Conservation (phyloP, 306 rosid species). For the Phaseolus lunatus region DNA sequence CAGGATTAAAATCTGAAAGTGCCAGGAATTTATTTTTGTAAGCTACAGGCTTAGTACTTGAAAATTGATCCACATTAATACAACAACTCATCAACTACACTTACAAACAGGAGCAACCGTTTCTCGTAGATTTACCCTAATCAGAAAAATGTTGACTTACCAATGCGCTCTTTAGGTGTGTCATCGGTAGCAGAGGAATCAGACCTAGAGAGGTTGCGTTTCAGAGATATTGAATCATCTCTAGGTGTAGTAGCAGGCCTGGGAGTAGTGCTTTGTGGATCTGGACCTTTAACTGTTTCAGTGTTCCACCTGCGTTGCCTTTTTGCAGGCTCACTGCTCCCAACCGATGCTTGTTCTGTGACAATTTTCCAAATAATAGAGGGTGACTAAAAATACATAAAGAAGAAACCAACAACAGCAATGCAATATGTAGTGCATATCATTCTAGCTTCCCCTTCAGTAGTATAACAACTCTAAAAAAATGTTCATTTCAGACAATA, state of each 20-base stretch:
- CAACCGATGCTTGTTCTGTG: slow-evolving; percentile 66
- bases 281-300: slow-evolving; percentile 68
- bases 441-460: not conserved
- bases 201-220: slow-evolving; percentile 71
- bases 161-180: slow-evolving; percentile 81
- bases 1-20: slow-evolving; percentile 9
- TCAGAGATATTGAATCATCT: slow-evolving; percentile 56
- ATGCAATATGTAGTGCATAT: slow-evolving; percentile 14
- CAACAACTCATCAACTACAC: not conserved
- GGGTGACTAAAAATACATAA: not conserved
- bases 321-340: slow-evolving; percentile 78
- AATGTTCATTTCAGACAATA: not conserved
- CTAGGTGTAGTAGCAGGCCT: slow-evolving; percentile 65
- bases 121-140: slow-evolving; percentile 10
- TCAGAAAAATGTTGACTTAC: slow-evolving; percentile 58
- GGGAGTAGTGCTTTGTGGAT: slow-evolving; percentile 59
- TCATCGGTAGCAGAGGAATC: slow-evolving; percentile 76
- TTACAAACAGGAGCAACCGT: slow-evolving; percentile 9
- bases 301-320: slow-evolving; percentile 93
- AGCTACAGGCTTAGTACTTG: slow-evolving; percentile 1
- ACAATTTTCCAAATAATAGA: slow-evolving; percentile 34
- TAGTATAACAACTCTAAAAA: not conserved
- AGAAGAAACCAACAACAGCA: slow-evolving; percentile 12
- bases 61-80: slow-evolving; percentile 16
- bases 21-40: not conserved